Percentiles rank a stretch among this genome's conserved stretches.
Conservation (phyloP, 164 flowering plant genomes). For the Vitis riparia region DNA sequence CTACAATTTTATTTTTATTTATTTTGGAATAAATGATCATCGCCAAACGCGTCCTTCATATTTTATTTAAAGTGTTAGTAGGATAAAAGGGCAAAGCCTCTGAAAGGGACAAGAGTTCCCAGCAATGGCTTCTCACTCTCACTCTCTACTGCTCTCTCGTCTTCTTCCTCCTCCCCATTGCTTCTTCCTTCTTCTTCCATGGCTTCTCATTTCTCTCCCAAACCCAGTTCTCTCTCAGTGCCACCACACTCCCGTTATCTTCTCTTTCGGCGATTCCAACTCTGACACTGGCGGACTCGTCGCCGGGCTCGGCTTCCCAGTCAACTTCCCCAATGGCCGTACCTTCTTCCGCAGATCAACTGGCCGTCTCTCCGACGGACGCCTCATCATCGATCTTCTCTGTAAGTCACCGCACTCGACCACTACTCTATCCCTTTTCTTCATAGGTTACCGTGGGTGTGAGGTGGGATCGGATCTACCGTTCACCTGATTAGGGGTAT, state of each 20-base stretch:
- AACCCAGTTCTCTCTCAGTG: not conserved
- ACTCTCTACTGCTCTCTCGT: not conserved
- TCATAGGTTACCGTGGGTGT: not conserved
- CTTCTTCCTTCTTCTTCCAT: not conserved
- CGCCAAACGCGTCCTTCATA: no score
- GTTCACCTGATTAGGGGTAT: no score
- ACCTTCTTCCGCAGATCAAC: constrained; percentile 51
- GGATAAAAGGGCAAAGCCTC: no score
- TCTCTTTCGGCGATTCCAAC: constrained; percentile 73
- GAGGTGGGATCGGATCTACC: not conserved
- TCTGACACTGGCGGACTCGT: constrained; percentile 76
- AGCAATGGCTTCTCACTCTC: not conserved
- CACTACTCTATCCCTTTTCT: not conserved
- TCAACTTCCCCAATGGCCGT: constrained; percentile 59
- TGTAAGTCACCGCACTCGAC: constrained; percentile 34
- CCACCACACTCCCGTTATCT: constrained; percentile 39
- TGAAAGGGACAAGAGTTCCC: not conserved
- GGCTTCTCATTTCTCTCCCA: not conserved
- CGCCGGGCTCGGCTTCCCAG: constrained; percentile 59
- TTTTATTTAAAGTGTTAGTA: no score
- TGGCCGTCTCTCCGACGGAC: constrained; percentile 66
- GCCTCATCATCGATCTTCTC: constrained; percentile 62
- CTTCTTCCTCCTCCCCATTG: not conserved
- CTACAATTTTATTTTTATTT: no score
- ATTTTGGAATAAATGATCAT: no score